Evolutionary conservation across 495 filamentous ascomycete genomes (phyloP).

Genomic region (Apiosordaria backusii): DNA sequence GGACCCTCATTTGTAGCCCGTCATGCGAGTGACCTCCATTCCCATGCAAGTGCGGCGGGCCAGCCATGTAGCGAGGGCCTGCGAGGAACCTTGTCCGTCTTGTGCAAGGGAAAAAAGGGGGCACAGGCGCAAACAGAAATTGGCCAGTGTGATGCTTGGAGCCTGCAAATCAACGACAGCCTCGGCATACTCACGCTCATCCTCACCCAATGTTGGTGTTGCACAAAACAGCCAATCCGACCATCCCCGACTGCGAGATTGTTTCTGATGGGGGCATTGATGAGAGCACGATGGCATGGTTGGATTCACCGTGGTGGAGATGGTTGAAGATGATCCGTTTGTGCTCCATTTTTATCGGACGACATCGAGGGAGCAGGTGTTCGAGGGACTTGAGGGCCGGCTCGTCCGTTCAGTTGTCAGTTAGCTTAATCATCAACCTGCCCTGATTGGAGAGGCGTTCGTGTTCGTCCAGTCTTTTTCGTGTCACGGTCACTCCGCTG

Average conservation of each 20-base stretch:
- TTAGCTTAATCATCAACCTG: too few species aligned
- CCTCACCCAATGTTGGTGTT: not conserved
- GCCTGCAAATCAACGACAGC: constrained; percentile 18
- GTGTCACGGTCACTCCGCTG: not conserved
- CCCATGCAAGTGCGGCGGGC: constrained; percentile 11
- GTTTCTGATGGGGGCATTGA: not conserved
- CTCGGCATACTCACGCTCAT: not conserved
- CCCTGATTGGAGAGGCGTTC: constrained; percentile 1
- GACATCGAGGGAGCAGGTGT: not conserved
- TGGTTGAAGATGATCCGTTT: constrained; percentile 4
- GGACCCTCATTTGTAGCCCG: constrained; percentile 20
- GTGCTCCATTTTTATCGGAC: not conserved
- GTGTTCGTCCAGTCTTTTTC: constrained; percentile 7
- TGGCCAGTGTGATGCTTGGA: constrained; percentile 11
- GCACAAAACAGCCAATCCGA: not conserved
- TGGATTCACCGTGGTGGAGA: not conserved
- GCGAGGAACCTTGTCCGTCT: constrained; percentile 22
- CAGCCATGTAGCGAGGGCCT: constrained; percentile 20
- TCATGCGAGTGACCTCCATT: constrained; percentile 23
- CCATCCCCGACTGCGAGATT: not conserved
- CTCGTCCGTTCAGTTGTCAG: not conserved
- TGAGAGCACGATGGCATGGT: too few species aligned
- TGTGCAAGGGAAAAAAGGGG: constrained; percentile 19
- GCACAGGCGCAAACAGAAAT: constrained; percentile 30
- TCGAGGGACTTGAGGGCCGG: not conserved